These are phyloP conservation scores for Lanmaoa pseudosensibilis DNA, from an alignment of 768 basidiomycete species.

Conservation along the genomic window DNA sequence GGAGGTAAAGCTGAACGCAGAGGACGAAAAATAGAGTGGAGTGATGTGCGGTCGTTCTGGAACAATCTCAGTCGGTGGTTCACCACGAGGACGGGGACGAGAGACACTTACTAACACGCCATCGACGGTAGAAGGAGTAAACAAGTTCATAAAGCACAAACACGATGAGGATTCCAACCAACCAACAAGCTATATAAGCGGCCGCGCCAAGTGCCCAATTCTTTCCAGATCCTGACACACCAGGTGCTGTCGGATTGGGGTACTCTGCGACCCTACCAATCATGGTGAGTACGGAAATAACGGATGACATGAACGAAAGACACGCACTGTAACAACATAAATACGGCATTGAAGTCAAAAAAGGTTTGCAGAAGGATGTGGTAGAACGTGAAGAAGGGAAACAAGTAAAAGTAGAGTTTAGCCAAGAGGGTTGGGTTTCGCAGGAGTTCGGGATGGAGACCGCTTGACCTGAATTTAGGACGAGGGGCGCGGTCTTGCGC, in stretches of 20 bases:
- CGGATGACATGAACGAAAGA: background rate
- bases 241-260: slow-evolving; percentile 67
- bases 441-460: slow-evolving; percentile 67
- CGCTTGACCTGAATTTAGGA: slow-evolving; percentile 67
- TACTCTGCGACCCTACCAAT: slow-evolving; percentile 64
- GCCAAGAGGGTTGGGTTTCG: slow-evolving; percentile 56
- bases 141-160: slow-evolving; percentile 76
- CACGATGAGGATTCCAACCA: slow-evolving; percentile 69
- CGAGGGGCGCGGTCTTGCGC: slow-evolving; percentile 40
- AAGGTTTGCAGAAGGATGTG: slow-evolving; percentile 78
- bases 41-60: slow-evolving; percentile 81
- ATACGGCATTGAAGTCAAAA: slow-evolving; percentile 88
- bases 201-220: slow-evolving; percentile 83
- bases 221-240: slow-evolving; percentile 67
- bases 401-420: slow-evolving; percentile 64
- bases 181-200: slow-evolving; percentile 83
- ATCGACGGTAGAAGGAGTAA: slow-evolving; percentile 71
- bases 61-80: slow-evolving; percentile 4
- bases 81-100: slow-evolving; percentile 18
- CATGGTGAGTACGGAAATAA: slow-evolving; percentile 13
- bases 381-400: slow-evolving; percentile 68
- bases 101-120: slow-evolving; percentile 71
- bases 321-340: slow-evolving; percentile 79
- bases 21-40: slow-evolving; percentile 79
- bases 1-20: slow-evolving; percentile 71